Base-by-base conservation (phyloP, 805 yeast species). In the Cyberlindnera sargentensis region DNA sequence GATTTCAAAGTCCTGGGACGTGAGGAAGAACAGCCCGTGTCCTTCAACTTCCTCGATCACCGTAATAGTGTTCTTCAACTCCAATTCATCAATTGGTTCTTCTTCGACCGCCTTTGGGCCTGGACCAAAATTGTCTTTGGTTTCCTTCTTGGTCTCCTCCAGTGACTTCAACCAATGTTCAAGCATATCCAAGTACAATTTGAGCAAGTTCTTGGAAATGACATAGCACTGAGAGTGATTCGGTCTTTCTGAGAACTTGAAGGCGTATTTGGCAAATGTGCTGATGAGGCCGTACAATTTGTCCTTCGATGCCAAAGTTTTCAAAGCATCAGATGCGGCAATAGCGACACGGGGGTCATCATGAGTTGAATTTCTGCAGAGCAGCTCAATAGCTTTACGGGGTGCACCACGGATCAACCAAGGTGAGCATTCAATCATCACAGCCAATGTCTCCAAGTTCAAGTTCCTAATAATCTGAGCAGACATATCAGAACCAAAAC, bases 41-140 rank as follows among this genome's bases (percentile, higher is more conserved):
- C 99, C 97, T 63, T 93, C 99, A 8, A 91, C 86, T 48, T 91
- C 97, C 62, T 93, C 98, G 38, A 93, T 82, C 1, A 85, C 83
- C 0, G 96, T 84, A 48, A 87, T 80, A 15, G 88, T 79, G 38
- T 79, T 80, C 51, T 85, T 86, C 74, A 87, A 71, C 56, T 85
- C 91, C 32, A 85, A 61, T 45, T 80, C 85, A 48, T 84, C 89
- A 6, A 72, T 64, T n/a, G 60, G 62, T 6, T 57, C 62, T 30
- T 48, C 45, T 5, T 45, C 45, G 3, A 36, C 35, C 8, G 44
- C 46, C 29, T 43, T 44, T n/a, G 31, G 15, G 6, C 45, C 44
- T 3, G 53, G 47, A 28, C 44, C 37, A 39, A 50, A 47, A 30
- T 42, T 47, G 5, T 37, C 38, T 3, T 41, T 15, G 11, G 27